Percentiles rank a stretch among this genome's conserved stretches.
phyloP scores from a whole-genome alignment of 495 filamentous ascomycete genomes.

The Endocarpon pusillum region DNA sequence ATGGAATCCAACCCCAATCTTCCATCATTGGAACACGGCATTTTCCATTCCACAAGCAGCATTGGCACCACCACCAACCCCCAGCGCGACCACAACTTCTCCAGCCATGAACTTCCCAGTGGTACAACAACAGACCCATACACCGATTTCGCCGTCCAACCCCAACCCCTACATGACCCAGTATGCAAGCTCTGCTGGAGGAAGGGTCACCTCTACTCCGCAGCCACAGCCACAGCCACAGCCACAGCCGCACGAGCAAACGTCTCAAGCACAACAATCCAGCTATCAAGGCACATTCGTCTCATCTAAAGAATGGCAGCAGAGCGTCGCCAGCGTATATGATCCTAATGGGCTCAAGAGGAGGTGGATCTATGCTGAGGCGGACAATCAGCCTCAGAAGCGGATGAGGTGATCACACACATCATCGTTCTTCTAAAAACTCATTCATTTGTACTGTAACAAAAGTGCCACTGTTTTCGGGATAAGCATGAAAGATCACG shows the following conservation, averaged over 20 bases:
- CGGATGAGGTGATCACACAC: neutral
- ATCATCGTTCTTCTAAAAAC: no score
- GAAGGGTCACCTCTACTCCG: constrained; percentile 5
- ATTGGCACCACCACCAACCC: constrained; percentile 5
- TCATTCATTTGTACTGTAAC: no score
- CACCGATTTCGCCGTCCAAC: constrained; percentile 23
- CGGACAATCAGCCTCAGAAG: neutral
- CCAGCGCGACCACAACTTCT: constrained; percentile 20
- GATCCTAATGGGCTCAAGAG: constrained; percentile 59
- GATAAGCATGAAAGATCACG: no score
- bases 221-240: no score
- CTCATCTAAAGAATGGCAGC: constrained; percentile 91
- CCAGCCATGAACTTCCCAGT: constrained; percentile 25
- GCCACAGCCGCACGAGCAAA: no score
- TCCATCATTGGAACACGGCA: constrained; percentile 82
- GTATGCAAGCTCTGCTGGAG: constrained; percentile 7
- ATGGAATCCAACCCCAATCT: constrained; percentile 82
- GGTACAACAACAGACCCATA: constrained; percentile 16
- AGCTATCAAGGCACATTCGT: no score
- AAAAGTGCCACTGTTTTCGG: no score
- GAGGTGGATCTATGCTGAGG: constrained; percentile 38
- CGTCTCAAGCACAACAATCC: no score
- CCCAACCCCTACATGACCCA: constrained; percentile 19
- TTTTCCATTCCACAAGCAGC: constrained; percentile 47
- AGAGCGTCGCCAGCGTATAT: constrained; percentile 80